A percentile compares a stretch with the other conserved stretches of the same genome.
phyloP scores from a whole-genome alignment of 2,329 filamentous ascomycete species.

The Ceratocystis eucalypticola region DNA sequence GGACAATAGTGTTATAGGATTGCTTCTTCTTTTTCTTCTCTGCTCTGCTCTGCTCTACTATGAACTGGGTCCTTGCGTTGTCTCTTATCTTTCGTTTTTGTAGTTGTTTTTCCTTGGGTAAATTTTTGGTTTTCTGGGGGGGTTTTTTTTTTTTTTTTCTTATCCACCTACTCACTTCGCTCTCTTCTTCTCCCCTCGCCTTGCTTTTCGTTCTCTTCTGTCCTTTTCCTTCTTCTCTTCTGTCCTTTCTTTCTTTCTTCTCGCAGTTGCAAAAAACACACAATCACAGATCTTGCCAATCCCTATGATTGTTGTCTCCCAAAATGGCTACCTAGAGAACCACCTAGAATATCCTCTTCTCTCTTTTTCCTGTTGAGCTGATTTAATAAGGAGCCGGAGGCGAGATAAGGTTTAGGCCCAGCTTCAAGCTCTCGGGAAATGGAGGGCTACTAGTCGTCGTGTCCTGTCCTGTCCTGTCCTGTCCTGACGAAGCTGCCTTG shows the following conservation, averaged over 20 bases:
- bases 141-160: neutral
- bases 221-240: neutral
- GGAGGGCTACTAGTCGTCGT: too few species aligned
- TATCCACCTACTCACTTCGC: neutral
- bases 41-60: neutral
- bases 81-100: neutral
- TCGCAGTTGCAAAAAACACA: too few species aligned
- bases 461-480: too few species aligned
- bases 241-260: neutral
- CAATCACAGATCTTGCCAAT: too few species aligned
- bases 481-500: too few species aligned
- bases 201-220: neutral
- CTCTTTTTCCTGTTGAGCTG: neutral
- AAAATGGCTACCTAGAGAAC: neutral
- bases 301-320: neutral
- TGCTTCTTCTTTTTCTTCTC: constrained; percentile 4
- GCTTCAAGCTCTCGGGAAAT: neutral
- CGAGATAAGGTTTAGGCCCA: neutral
- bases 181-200: neutral
- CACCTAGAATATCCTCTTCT: constrained; percentile 6
- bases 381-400: neutral
- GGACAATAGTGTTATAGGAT: neutral
- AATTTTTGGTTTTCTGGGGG: neutral
- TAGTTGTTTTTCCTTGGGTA: neutral
- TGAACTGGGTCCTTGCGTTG: neutral